These are phyloP conservation scores for Puccinia triticina DNA, from an alignment of 1,284 basidiomycete species.

Conservation along the genomic window DNA sequence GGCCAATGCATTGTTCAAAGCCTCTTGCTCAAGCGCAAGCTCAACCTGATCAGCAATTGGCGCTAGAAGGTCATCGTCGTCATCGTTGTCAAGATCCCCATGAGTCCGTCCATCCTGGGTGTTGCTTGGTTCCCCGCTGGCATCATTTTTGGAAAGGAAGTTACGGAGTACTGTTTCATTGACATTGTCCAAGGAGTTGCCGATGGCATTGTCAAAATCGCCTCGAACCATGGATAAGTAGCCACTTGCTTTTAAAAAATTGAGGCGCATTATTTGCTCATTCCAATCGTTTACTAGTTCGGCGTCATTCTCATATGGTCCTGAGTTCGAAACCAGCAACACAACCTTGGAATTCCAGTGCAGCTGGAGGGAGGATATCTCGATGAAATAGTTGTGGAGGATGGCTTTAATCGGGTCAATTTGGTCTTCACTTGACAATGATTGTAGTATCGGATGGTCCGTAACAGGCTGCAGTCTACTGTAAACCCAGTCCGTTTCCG, in stretches of 20 bases:
- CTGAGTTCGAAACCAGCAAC: background rate
- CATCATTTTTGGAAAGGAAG: background rate
- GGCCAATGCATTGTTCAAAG: background rate
- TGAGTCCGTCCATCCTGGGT: background rate
- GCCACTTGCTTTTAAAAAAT: background rate
- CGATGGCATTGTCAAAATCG: conserved; percentile 21
- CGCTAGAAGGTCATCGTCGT: too few relatives aligned
- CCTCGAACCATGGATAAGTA: background rate
- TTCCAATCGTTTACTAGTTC: background rate
- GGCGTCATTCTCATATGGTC: background rate
- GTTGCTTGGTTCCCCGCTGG: background rate
- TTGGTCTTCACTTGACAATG: background rate
- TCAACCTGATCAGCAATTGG: background rate
- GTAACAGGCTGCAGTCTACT: background rate
- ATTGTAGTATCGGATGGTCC: background rate
- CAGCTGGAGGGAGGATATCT: background rate
- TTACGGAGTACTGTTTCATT: background rate
- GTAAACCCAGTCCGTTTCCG: background rate
- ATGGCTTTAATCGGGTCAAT: background rate
- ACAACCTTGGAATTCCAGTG: background rate
- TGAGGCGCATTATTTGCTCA: background rate
- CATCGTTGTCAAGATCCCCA: background rate
- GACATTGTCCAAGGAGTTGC: background rate
- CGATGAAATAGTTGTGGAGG: conserved; percentile 23
- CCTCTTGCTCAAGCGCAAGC: background rate